Conservation (phyloP, 1,284 basidiomycete genomes). For the Tilletia walkeri region DNA sequence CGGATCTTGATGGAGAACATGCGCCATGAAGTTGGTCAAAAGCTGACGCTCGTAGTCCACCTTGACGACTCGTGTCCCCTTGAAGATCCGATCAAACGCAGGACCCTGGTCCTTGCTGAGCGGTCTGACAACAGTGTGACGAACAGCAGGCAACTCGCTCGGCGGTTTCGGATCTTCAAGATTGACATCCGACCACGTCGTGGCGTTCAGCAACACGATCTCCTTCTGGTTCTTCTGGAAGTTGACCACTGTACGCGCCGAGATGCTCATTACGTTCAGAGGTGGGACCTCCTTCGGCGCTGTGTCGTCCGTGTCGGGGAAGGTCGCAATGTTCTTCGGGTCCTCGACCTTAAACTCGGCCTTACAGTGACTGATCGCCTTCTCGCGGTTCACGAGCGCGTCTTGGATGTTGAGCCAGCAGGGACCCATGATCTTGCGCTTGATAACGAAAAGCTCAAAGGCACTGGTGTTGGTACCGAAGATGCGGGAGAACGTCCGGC, state of each 20-base stretch:
- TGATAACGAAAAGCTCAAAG: constrained; percentile 91
- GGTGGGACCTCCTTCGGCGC: constrained; percentile 83
- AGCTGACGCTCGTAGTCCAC: constrained; percentile 74
- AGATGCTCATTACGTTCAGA: constrained; percentile 84
- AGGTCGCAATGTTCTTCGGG: constrained; percentile 83
- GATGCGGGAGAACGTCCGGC: constrained; percentile 79
- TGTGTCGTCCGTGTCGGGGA: constrained; percentile 69
- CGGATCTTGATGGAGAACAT: constrained; percentile 82
- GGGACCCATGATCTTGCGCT: constrained; percentile 97
- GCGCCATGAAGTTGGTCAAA: constrained; percentile 62
- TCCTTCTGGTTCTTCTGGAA: constrained; percentile 91
- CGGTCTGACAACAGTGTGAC: constrained; percentile 88
- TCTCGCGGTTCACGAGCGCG: constrained; percentile 65
- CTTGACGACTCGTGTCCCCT: constrained; percentile 70
- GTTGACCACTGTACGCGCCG: constrained; percentile 87
- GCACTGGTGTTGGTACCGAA: constrained; percentile 91
- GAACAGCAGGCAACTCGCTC: constrained; percentile 70
- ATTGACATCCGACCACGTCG: constrained; percentile 72
- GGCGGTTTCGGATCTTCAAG: constrained; percentile 52
- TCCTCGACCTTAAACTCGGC: constrained; percentile 80
- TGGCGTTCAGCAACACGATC: constrained; percentile 77
- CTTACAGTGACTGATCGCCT: constrained; percentile 61
- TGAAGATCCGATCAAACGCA: constrained; percentile 67
- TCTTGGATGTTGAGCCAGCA: constrained; percentile 85
- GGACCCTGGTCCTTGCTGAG: constrained; percentile 79